Conservation (phyloP, 1,139 yeast species). For the Geotrichum aggregatum region DNA sequence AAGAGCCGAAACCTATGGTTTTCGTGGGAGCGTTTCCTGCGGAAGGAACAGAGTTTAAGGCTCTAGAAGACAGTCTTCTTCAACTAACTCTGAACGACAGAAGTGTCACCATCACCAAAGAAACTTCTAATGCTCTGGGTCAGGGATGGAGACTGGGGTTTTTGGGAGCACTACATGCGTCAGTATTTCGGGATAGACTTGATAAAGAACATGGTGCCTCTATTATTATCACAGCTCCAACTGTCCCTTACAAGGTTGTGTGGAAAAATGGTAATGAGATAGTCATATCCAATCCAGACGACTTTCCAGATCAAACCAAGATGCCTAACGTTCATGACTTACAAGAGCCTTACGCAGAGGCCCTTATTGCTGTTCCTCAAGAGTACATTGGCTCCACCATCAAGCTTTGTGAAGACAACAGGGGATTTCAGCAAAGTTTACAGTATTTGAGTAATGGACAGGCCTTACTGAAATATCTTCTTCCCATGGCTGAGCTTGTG, state of each 20-base stretch:
- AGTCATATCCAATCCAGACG: constrained; percentile 82
- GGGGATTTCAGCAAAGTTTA: constrained; percentile 79
- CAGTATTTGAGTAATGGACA: constrained; percentile 79
- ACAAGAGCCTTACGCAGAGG: constrained; percentile 88
- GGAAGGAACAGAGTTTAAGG: constrained; percentile 85
- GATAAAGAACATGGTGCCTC: constrained; percentile 93
- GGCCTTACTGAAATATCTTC: constrained; percentile 68
- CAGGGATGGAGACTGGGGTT: constrained; percentile 98
- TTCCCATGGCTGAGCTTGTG: constrained; percentile 85
- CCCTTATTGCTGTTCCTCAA: constrained; percentile 84
- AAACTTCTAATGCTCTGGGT: constrained; percentile 90
- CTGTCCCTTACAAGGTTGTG: constrained; percentile 82
- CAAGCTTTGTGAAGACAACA: constrained; percentile 72
- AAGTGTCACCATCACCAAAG: constrained; percentile 82
- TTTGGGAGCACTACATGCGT: constrained; percentile 89
- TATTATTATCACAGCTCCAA: constrained; percentile 88
- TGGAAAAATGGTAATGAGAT: constrained; percentile 59
- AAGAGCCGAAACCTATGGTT: constrained; percentile 96
- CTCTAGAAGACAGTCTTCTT: constrained; percentile 83
- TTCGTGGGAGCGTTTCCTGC: constrained; percentile 98
- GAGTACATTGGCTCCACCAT: constrained; percentile 86
- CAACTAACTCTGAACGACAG: constrained; percentile 87
- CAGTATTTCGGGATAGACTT: constrained; percentile 85
- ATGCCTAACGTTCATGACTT: constrained; percentile 50
- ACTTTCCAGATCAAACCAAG: constrained; percentile 62